These are phyloP conservation scores for Protomyces gravidus DNA, from an alignment of 1,139 yeast species.

Conservation along the genomic window DNA sequence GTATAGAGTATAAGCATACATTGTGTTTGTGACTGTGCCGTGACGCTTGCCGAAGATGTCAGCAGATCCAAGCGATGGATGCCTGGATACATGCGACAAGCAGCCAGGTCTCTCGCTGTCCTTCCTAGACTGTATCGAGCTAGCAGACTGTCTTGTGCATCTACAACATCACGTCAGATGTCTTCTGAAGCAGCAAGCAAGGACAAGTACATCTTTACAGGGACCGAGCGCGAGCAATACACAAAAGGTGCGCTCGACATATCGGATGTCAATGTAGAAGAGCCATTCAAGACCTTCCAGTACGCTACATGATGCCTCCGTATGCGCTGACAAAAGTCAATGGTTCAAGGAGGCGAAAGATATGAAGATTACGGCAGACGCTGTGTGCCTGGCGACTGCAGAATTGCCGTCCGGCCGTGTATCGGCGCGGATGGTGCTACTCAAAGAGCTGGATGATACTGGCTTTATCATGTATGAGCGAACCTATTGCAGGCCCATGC, in stretches of 20 bases:
- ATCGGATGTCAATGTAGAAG: conserved; percentile 5
- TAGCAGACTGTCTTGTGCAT: too few species aligned
- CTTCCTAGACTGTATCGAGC: too few species aligned
- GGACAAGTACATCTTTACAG: conserved; percentile 26
- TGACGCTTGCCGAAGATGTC: too few species aligned
- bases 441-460: conserved; percentile 78
- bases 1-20: background rate
- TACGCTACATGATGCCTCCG: conserved; percentile 39
- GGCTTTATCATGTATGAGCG: conserved; percentile 61
- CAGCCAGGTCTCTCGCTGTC: too few species aligned
- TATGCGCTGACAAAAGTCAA: conserved; percentile 47
- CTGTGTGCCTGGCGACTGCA: conserved; percentile 78
- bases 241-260: conserved; percentile 24
- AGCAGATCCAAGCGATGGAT: too few species aligned
- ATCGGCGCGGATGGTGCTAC: conserved; percentile 72
- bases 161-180: background rate
- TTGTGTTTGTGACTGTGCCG: too few species aligned
- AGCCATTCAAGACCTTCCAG: conserved; percentile 28
- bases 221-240: conserved; percentile 28
- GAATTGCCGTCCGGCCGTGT: conserved; percentile 82
- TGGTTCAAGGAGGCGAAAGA: conserved; percentile 83
- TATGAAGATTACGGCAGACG: conserved; percentile 53
- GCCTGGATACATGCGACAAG: too few species aligned
- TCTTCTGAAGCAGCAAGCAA: background rate
- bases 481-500: background rate